A percentile compares a stretch with the other conserved stretches of the same genome.
These are phyloP conservation scores for Fraxinus excelsior DNA, from an alignment of 257 asterid genomes.

Conservation along the genomic window DNA sequence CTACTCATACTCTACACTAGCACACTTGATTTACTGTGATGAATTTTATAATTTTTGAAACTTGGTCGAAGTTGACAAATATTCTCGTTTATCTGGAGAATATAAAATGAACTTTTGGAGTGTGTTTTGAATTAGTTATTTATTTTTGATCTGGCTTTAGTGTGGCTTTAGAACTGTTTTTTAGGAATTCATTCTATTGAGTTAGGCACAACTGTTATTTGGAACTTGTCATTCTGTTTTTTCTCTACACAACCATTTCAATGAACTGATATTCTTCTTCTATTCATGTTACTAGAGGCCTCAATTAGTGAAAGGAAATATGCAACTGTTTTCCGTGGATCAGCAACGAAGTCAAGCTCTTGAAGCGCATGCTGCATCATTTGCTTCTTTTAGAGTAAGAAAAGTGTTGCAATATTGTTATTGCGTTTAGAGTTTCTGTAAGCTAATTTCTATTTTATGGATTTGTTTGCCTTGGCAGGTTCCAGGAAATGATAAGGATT, in stretches of 20 bases:
- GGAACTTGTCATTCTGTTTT: conserved; percentile 1
- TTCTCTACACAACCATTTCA: conserved; percentile 14
- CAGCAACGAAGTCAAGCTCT: conserved; percentile 99
- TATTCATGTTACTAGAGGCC: conserved; percentile 57
- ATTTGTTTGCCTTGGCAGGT: conserved; percentile 47
- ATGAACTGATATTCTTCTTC: conserved; percentile 14
- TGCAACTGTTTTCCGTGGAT: conserved; percentile 97
- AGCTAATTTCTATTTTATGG: conserved; percentile 12
- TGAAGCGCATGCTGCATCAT: conserved; percentile 98
- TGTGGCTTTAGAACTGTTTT: neutral
- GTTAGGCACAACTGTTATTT: neutral
- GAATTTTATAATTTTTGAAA: neutral
- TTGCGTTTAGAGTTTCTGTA: neutral
- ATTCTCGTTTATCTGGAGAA: neutral
- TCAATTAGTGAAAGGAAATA: conserved; percentile 93
- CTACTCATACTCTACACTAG: conserved; percentile 1
- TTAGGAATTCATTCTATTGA: neutral
- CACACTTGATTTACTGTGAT: neutral
- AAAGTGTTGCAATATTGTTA: conserved; percentile 13
- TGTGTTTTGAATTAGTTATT: neutral
- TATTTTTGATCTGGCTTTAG: no score
- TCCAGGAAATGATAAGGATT: conserved; percentile 85
- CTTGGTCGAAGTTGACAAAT: neutral
- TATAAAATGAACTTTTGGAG: neutral
- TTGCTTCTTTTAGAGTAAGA: conserved; percentile 76